Evolutionary conservation across 352 stramenopile species (phyloP).

Genomic region (Phytophthora sojae): DNA sequence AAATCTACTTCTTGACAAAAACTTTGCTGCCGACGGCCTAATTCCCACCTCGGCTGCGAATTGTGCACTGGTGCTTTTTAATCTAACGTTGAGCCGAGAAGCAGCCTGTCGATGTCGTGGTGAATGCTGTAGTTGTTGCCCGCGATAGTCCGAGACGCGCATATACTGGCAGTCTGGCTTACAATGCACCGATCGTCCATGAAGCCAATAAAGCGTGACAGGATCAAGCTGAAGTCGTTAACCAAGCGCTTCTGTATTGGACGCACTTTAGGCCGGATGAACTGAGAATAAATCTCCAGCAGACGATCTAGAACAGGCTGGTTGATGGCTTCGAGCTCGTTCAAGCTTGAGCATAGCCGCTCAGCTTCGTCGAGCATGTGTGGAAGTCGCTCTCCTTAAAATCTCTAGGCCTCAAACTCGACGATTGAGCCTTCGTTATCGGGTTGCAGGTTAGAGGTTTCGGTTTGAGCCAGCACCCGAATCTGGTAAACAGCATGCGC

Average conservation of each 20-base stretch:
- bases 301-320: not conserved
- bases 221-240: not conserved
- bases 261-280: too few species aligned
- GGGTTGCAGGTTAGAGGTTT: too few species aligned
- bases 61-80: not conserved
- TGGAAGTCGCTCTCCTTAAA: too few species aligned
- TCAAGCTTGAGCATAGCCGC: not conserved
- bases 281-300: too few species aligned
- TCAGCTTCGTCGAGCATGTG: not conserved
- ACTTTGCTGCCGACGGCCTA: too few species aligned
- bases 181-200: too few species aligned
- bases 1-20: constrained; percentile 26
- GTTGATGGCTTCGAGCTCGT: not conserved
- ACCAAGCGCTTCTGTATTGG: not conserved
- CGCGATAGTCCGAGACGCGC: constrained; percentile 4
- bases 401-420: too few species aligned
- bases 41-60: constrained; percentile 6
- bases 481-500: too few species aligned
- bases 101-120: constrained; percentile 11
- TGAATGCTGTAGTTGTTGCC: constrained; percentile 2
- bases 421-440: too few species aligned
- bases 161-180: not conserved
- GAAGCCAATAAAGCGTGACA: too few species aligned
- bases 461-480: too few species aligned
- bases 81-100: not conserved